Base-by-base conservation (phyloP, 768 basidiomycete genomes). In the Thelephora ganbajun region DNA sequence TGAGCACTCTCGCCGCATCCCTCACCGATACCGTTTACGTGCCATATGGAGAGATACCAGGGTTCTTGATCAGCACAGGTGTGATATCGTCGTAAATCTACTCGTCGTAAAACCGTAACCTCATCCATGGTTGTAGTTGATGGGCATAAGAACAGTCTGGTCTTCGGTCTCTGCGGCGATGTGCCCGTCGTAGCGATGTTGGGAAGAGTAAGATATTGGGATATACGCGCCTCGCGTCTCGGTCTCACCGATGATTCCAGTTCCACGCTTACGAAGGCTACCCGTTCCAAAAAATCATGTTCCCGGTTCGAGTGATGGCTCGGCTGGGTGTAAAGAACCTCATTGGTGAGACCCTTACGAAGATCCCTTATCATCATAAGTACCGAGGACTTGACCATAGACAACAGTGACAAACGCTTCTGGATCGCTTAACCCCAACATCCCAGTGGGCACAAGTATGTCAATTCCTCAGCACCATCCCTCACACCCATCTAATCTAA, bases 221-320 rank as follows among this genome's bases (percentile, higher is more conserved):
- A 7, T 26, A 43, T 44, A 12, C 35, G 20, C 9, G 18, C 11
- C 26, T 39, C 14, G 44, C 35, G 36, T 22, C 42, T 45, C 20
- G 22, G 33, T 0, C 22, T 34, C 30, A 20, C 46, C 43, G 46
- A 45, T 45, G n/a, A 34, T 48, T 46, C 47, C 54, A 89, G 86
- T 84, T 90, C 56, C 88, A 90, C 61, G 71, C 77, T 1, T 94
- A 92, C 53, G 90, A 94, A 64, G 91, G 91, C 2, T 79, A 90
- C 56, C 61, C 69, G 20, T 66, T 89, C 36, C 61, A 73, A 6
- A 74, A 76, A 5, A 81, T 88, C 13, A 75, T 80, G 14, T 89
- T 82, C 57, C 87, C 89, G 11, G 77, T 92, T 48, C 73, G 86
- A 46, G 68, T 83, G 30, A 80, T 92, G 78, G 80, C 84, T 39